Base-by-base conservation (phyloP, 2,329 filamentous ascomycete species). In the Colletotrichum shisoi region DNA sequence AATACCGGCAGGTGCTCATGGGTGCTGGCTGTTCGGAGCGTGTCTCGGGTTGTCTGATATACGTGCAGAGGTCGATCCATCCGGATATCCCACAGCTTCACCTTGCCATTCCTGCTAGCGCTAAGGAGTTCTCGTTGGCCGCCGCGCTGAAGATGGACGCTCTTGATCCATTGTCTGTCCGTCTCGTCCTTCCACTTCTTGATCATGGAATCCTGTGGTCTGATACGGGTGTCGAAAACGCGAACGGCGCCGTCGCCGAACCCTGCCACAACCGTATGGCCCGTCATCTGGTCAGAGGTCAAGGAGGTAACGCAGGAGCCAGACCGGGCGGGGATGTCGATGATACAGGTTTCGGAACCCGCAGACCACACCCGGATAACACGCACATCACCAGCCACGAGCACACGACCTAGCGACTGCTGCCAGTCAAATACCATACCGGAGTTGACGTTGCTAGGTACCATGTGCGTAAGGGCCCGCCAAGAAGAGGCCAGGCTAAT, bases 381-480 rank as follows among this genome's bases (percentile, higher is more conserved):
- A 65, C 95, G 92, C 61, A 97, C 93, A 76, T 99, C 95, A 51
- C 95, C 95, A 12, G 95, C 95, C 39, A 98, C 95, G n/a, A 99
- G 85, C 8, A 96, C 90, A 68, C 93, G 92, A 8, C 95, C 95
- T 72, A 93, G 92, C n/a, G 96, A 94, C 79, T 99, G 95, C 77
- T 98, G 94, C 95, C 95, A 99, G 77, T 99, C 94, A 76, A 98
- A 96, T 31, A 98, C 94, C 79, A 99, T 90, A 24, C 95, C 95
- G 1, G 94, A 94, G 76, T 97, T 96, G 74, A 94, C 91, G 73
- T 94, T 97, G 77, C 92, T 96, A 4, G 94, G 93, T 6, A 98
- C 91, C 76, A 98, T 91, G 78, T 99, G 93, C 13, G 93, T 96
- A 67, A 99, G 80, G 4, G 95, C 95, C 53, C 95, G 89, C 88